Evolutionary conservation across 768 basidiomycete species (phyloP).

Genomic region (Amanita fuliginea): DNA sequence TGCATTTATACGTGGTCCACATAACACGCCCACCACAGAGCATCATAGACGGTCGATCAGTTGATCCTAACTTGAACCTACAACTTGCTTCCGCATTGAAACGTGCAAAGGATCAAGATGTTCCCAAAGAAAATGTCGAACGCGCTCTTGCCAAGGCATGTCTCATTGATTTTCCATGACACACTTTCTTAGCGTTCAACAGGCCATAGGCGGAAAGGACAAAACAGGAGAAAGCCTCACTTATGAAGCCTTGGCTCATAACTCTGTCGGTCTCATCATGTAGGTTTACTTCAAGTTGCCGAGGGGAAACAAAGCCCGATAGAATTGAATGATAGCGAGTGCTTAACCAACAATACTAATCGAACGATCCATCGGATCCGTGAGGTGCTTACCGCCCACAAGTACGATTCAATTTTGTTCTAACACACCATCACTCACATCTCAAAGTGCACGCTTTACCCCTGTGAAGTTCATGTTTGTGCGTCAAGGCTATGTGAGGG

Average conservation of each 20-base stretch:
- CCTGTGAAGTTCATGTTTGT: conserved; percentile 60
- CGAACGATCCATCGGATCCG: conserved; percentile 49
- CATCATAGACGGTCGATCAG: conserved; percentile 40
- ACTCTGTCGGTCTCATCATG: conserved; percentile 56
- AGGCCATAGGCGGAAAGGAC: conserved; percentile 41
- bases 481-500: conserved; percentile 39
- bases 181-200: conserved; percentile 1
- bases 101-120: conserved; percentile 42
- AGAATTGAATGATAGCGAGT: conserved; percentile 33
- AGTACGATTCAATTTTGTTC: conserved; percentile 23
- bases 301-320: conserved; percentile 6
- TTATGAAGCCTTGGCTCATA: conserved; percentile 52
- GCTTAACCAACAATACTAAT: conserved; percentile 52
- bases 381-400: conserved; percentile 35
- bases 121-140: conserved; percentile 63
- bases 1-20: background rate
- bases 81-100: conserved; percentile 44
- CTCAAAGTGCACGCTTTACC: conserved; percentile 43
- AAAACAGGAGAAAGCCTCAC: conserved; percentile 33
- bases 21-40: conserved; percentile 3
- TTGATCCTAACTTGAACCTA: conserved; percentile 42
- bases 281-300: conserved; percentile 19
- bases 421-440: background rate
- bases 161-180: background rate
- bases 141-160: conserved; percentile 46